Base-by-base conservation (phyloP, 768 basidiomycete genomes). In the Suillus fuscotomentosus region DNA sequence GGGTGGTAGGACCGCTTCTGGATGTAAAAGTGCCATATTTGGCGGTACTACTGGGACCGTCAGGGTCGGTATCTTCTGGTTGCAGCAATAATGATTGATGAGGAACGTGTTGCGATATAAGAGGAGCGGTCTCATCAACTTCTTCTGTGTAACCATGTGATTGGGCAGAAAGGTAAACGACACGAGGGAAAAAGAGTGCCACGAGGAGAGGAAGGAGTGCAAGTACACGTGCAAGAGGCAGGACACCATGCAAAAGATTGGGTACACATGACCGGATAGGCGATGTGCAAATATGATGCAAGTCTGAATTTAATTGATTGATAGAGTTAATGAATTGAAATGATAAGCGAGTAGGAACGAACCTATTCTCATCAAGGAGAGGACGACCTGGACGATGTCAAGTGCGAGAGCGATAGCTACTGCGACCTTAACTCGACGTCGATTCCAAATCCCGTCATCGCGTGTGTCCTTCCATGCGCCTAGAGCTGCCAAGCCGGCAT, bases 381-480 rank as follows among this genome's bases (percentile, higher is more conserved):
- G 65, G 22, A 84, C 78, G 6, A 86, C 82, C 51, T 90, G 82
- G 1, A 80, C 82, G 38, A 88, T 75, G 71, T 94, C 93, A 60
- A 90, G 71, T 6, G 72, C 77, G 54, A 91, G 74, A 13, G 89
- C 82, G 51, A 82, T 66, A 22, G 83, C 73, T 41, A 91, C 76
- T 51, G 86, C 82, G 8, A 79, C 53, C 72, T 82, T 90, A 69
- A 92, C 74, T 55, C 86, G 82, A 66, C 73, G 85, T 69, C 85
- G 72, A 41, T 80, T 82, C 91, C 90, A 92, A 20, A 91, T 85
- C 45, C 86, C 80, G 42, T 88, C 82, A 42, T 89, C 89, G 38
- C 85, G 83, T 62, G 90, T 79, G 66, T 92, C 91, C 76, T 94
- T 92, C 86, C 87, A 93, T 14, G 90, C 83, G 10, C 92, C 92